phyloP scores from a whole-genome alignment of 768 basidiomycete genomes.

The Termitomyces sp. region DNA sequence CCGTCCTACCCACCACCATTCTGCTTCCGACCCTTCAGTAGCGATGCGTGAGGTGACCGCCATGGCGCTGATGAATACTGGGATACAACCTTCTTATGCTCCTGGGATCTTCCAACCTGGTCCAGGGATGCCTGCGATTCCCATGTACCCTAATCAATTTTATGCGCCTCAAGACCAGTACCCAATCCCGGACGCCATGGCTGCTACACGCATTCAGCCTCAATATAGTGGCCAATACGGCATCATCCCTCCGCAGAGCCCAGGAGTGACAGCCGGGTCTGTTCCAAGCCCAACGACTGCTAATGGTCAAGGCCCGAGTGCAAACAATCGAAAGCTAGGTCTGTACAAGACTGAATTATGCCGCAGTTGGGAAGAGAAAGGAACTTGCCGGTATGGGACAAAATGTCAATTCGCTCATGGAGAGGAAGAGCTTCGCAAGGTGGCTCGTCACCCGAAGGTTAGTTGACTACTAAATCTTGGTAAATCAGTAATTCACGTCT shows the following conservation, averaged over 20 bases:
- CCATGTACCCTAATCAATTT: constrained; percentile 66
- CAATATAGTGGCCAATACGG: constrained; percentile 53
- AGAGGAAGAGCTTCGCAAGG: constrained; percentile 78
- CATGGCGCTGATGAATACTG: constrained; percentile 55
- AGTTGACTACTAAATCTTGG: constrained; percentile 13
- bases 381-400: constrained; percentile 74
- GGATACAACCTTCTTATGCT: constrained; percentile 46
- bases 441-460: constrained; percentile 88
- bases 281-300: constrained; percentile 39
- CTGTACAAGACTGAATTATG: constrained; percentile 90
- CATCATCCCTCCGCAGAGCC: constrained; percentile 24
- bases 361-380: constrained; percentile 91
- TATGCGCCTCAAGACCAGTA: constrained; percentile 60
- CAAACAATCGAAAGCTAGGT: constrained; percentile 87
- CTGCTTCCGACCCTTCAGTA: constrained; percentile 74
- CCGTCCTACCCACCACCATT: constrained; percentile 74
- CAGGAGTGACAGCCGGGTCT: constrained; percentile 23
- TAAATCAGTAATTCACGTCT: constrained; percentile 13
- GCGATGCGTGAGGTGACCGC: constrained; percentile 65
- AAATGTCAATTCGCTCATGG: constrained; percentile 96
- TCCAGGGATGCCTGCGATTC: constrained; percentile 46
- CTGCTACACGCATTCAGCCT: constrained; percentile 57
- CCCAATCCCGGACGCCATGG: constrained; percentile 38
- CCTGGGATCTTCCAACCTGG: constrained; percentile 53
- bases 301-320: constrained; percentile 65